Evolutionary conservation across 495 filamentous ascomycete genomes (phyloP), one percentile per base, ranked within the genome.

Genomic region (Cercophora scortea): DNA sequence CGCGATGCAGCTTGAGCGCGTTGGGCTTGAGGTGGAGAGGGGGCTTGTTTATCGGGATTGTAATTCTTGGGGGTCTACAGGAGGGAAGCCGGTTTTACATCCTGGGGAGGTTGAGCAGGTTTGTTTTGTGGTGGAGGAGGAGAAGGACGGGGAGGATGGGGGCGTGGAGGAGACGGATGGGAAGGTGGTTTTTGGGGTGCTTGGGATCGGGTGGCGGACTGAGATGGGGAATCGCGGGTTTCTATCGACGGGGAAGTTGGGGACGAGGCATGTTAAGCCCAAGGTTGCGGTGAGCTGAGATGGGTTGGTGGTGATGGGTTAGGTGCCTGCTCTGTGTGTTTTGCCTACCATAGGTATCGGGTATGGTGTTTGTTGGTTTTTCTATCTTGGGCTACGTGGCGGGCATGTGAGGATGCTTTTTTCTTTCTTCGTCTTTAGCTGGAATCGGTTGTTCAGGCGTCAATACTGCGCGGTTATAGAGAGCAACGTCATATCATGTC

Each of bases 31-130:
- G 57, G 59, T 74, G n/a, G 74, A 74, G 58, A 47, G 55, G 5
- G 74, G 77, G 41, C 67, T 79, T 51, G 64, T 58, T 53, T 74
- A 69, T 48, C 63, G 61, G 32, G 73, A 71, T 41, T 69, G 77
- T 32, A 83, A 84, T 44, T 80, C 77, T 76, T 72, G 72, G 40
- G 62, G 43, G 32, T n/a, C n/a, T n/a, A n/a, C n/a, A n/a, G 45
- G 18, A 32, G 47, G 19, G 53, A 75, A 73, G 55, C 88, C 89
- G 32, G 81, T 87, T 41, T 67, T 98, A 55, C 87, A 85, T 63
- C 87, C 89, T 6, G 81, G 86, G 38, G 93, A 97, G 74, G 83
- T 95, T 38, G 79, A 90, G 60, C 93, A 98, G 69, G 88, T 95
- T 47, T 90, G 89, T 45, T 98, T 96, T 63, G 63, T 94, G 16